Base-by-base conservation (phyloP, 805 yeast species). In the Candida loeiensis region DNA sequence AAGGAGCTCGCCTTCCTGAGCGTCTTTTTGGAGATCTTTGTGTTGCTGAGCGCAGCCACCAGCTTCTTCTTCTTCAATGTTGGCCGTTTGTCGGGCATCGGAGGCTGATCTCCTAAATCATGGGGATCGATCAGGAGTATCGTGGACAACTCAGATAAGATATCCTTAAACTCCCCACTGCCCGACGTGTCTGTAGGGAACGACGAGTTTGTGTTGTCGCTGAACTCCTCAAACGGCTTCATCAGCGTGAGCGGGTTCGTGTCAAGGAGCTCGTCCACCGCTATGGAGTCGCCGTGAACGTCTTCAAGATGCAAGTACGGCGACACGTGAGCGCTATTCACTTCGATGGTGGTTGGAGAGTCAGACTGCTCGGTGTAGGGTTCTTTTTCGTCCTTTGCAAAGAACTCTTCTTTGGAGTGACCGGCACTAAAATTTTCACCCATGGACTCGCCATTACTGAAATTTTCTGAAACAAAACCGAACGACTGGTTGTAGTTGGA, bases 311-410 rank as follows among this genome's bases (percentile, higher is more conserved):
- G 15, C 14, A 31, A 25, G 15, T 20, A 21, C n/a, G 44, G 40
- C 16, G 39, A 36, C 28, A 31, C 29, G 14, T 39, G 40, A 8
- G 43, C 35, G 24, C 47, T 43, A 12, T 34, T 32, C 24, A 44
- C 34, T 9, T 46, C 50, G 15, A 46, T 46, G 13, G 50, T 46
- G 13, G 50, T 46, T 13, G 46, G 43, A 8, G 47, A 43, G 28
- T 45, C 33, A 17, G 21, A 17, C 12, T 30, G 33, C 33, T 30
- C 33, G 21, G 33, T 30, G 12, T 7, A 30, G 13, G n/a, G 21
- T 11, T 30, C 33, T 13, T 11, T 30, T 17, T 30, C 33, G 11
- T 30, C 33, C n/a, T 30, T 30, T 7, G 31, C 31, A 14, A 5
- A 13, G 16, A 13, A 13, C 4, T 4, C 31, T 8, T 14, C 31